These are phyloP conservation scores for Ascochyta lentis DNA, from an alignment of 2,329 filamentous ascomycete genomes.

Conservation along the genomic window DNA sequence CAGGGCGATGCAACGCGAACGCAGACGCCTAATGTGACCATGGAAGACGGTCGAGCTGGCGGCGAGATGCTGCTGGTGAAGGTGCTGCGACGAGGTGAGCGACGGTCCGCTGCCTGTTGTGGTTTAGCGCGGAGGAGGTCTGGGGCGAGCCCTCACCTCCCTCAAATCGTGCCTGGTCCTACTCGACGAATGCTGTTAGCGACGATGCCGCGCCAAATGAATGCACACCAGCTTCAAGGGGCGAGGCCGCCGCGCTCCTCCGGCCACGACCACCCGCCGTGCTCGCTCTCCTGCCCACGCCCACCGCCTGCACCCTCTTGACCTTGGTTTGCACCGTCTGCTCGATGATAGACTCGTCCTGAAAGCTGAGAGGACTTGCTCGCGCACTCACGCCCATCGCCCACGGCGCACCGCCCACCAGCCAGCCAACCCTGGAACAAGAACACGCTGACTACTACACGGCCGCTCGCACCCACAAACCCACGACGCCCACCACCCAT, in stretches of 20 bases:
- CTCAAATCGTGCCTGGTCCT: neutral
- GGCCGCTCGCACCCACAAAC: conserved; percentile 1
- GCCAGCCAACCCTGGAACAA: conserved; percentile 18
- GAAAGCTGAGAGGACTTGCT: neutral
- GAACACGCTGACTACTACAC: conserved; percentile 21
- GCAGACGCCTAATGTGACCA: neutral
- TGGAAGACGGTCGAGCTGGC: neutral
- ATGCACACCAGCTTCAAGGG: conserved; percentile 15
- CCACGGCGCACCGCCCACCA: conserved; percentile 2
- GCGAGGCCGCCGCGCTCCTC: conserved; percentile 7
- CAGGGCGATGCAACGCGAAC: neutral
- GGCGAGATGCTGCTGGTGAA: neutral
- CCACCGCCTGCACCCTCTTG: conserved; percentile 7
- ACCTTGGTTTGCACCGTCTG: conserved; percentile 11
- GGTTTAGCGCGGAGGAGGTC: neutral
- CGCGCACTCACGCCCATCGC: conserved; percentile 1
- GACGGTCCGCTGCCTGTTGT: neutral
- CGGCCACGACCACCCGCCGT: conserved; percentile 14
- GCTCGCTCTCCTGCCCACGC: conserved; percentile 5
- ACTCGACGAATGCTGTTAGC: conserved; percentile 13
- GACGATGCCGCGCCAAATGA: conserved; percentile 13
- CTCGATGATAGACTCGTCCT: conserved; percentile 6
- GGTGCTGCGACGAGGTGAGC: neutral
- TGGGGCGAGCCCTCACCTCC: conserved; percentile 6
- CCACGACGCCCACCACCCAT: conserved; percentile 6